Base-by-base conservation (phyloP, 768 basidiomycete genomes). In the Gloeopeniophorella convolvens region DNA sequence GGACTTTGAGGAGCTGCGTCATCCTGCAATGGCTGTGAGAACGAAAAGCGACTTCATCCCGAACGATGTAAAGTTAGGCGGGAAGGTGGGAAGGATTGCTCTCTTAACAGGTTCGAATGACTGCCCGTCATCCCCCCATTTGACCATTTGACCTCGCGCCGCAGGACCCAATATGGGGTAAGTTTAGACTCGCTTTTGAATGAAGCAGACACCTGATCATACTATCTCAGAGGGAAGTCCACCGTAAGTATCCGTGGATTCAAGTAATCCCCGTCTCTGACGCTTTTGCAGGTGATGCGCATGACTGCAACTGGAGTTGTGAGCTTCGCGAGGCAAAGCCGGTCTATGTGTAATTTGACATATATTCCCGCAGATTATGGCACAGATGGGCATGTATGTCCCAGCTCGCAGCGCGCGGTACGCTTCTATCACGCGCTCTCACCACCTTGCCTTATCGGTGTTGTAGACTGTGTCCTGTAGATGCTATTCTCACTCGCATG, bases 281-380 rank as follows among this genome's bases (percentile, higher is more conserved):
- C 36, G 42, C 44, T 31, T 23, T 15, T 45, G 35, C 62, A 88
- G 77, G 77, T 81, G 3, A 90, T 96, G 82, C 82, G 96, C 37
- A 97, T 96, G 94, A 95, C 95, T 12, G 93, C 94, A 16, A 80
- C 87, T 1, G 95, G 90, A 16, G 82, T 98, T 51, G 85, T 89
- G 65, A 48, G 83, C 60, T 45, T 51, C 20, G 4, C 44, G 26
- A 5, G 23, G 3, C 23, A 13, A 10, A 28, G 5, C 12, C 15
- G 32, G n/a, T 5, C 4, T 21, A 11, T 9, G 34, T 40, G 35
- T 16, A 8, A 26, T 30, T 47, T 59, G 15, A 33, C 21, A 2
- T 6, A 30, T 20, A 12, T 15, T 20, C 18, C 16, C 5, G 4
- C 45, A 85, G 80, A 88, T 90, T 53, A 88, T 96, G 86, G 91